phyloP scores from a whole-genome alignment of 2,329 filamentous ascomycete genomes.

The Thelonectria discophora region DNA sequence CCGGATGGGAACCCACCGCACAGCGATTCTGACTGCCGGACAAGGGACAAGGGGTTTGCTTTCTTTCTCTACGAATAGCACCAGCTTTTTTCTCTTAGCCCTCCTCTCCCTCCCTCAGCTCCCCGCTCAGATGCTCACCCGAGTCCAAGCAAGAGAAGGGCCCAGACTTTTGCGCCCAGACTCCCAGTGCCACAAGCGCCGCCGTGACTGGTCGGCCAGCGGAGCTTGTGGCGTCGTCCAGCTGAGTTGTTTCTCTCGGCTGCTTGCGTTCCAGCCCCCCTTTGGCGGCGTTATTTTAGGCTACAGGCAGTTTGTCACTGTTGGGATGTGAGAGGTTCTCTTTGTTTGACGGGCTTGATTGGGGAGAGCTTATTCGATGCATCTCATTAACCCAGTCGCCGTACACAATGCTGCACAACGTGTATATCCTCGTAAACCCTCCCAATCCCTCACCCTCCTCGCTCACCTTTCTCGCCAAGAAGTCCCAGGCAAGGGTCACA shows the following conservation, averaged over 20 bases:
- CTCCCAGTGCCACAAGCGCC: conserved; percentile 13
- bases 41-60: background rate
- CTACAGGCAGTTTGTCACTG: background rate
- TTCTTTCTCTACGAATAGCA: background rate
- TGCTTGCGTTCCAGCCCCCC: conserved; percentile 8
- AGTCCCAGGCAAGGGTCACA: background rate
- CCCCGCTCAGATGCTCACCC: background rate
- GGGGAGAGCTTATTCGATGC: background rate
- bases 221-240: conserved; percentile 12
- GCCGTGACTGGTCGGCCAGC: background rate
- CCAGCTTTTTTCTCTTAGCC: background rate
- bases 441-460: background rate
- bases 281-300: background rate
- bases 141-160: too few species aligned
- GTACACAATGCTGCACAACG: too few species aligned
- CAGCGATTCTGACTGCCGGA: conserved; percentile 9
- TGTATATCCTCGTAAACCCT: background rate
- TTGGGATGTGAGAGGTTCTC: too few species aligned
- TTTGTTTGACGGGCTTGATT: too few species aligned
- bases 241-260: conserved; percentile 14
- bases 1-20: conserved; percentile 8
- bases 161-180: too few species aligned
- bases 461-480: background rate
- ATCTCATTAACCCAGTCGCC: too few species aligned
- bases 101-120: background rate